Percentiles rank a stretch among this genome's conserved stretches.
phyloP scores from a whole-genome alignment of 257 asterid species.

The Ocimum tenuiflorum region DNA sequence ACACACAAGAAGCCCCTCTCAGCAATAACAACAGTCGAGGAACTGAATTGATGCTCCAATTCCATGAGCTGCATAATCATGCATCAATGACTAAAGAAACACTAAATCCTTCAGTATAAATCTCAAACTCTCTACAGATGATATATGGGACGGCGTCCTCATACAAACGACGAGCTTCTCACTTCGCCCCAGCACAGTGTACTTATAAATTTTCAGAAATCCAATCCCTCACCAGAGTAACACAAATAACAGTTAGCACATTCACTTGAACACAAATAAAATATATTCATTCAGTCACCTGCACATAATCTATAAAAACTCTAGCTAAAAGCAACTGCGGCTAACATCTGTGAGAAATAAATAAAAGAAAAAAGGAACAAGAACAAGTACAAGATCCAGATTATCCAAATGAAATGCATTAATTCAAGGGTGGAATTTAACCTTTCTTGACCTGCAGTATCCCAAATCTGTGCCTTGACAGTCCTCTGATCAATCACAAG shows the following conservation, averaged over 20 bases:
- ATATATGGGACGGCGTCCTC: not conserved
- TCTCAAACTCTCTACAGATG: no score
- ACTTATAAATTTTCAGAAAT: not conserved
- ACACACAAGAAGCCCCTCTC: not conserved
- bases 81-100: no score
- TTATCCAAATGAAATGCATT: no score
- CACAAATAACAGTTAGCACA: no score
- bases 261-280: no score
- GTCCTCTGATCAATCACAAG: constrained; percentile 64
- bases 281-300: not conserved
- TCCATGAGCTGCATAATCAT: no score
- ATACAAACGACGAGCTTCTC: no score
- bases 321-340: not conserved
- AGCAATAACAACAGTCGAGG: not conserved
- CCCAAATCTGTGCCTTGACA: constrained; percentile 95
- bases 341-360: not conserved
- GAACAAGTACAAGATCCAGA: no score
- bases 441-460: constrained; percentile 98
- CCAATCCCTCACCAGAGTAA: not conserved
- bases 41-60: no score
- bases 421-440: not conserved
- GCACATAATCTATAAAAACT: not conserved
- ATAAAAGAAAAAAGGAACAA: no score
- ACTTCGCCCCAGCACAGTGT: not conserved
- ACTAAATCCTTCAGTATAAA: not conserved